A percentile compares a stretch with the other conserved stretches of the same genome.
phyloP scores from a whole-genome alignment of 192 early-diverging fungal genomes.

The Coemansia sp. region DNA sequence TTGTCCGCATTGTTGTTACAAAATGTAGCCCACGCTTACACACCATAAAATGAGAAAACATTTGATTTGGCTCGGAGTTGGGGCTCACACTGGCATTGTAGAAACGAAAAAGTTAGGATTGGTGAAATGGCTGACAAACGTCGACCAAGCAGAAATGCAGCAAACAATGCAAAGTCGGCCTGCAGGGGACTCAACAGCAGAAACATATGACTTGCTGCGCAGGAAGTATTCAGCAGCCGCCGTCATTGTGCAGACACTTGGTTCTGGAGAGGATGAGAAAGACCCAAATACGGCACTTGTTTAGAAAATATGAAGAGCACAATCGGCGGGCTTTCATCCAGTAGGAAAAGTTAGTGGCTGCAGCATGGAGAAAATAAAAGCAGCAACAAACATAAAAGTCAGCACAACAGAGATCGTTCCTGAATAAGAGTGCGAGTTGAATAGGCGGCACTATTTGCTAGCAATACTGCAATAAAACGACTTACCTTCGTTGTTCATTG shows the following conservation, averaged over 20 bases:
- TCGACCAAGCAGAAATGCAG: not conserved
- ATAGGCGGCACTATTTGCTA: conserved; percentile 3
- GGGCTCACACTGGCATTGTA: conserved; percentile 2
- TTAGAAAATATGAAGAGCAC: not conserved
- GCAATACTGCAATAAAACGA: not conserved
- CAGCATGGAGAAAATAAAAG: not conserved
- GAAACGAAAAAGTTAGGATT: conserved; percentile 4
- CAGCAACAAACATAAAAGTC: conserved; percentile 2
- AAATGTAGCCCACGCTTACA: not conserved
- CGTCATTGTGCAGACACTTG: not conserved
- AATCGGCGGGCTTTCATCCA: not conserved
- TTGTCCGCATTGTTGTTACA: not conserved
- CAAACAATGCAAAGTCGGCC: not conserved
- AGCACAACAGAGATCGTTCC: not conserved
- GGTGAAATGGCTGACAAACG: not conserved
- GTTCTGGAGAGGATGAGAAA: conserved; percentile 5
- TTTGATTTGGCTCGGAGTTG: not conserved
- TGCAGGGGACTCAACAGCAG: conserved; percentile 3
- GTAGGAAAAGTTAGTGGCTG: conserved; percentile 5
- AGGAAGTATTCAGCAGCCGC: not conserved
- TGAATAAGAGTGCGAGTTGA: not conserved
- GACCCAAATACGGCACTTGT: not conserved
- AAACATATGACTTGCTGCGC: conserved; percentile 19
- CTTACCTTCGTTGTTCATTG: conserved; percentile 11
- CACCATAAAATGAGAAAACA: not conserved